These are phyloP conservation scores for Gamsiella multidivaricata DNA, from an alignment of 192 early-diverging fungal genomes.

Conservation along the genomic window DNA sequence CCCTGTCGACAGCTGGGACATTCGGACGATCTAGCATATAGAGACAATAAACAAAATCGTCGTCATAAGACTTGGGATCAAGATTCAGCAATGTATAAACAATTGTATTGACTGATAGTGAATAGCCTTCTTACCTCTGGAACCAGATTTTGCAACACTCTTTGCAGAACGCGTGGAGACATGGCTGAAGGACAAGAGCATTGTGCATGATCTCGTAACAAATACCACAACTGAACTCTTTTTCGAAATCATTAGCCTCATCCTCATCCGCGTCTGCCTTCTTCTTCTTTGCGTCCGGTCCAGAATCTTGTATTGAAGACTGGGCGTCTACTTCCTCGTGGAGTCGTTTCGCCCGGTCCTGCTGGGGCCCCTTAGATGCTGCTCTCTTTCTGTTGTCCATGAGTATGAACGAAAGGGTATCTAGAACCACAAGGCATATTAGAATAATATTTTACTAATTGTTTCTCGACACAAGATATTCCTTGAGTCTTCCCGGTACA, in stretches of 20 bases:
- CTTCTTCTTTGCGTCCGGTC: constrained; percentile 8
- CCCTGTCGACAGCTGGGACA: constrained; percentile 37
- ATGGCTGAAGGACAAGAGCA: constrained; percentile 43
- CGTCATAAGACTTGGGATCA: background rate
- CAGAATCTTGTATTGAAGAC: background rate
- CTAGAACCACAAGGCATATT: too few relatives aligned
- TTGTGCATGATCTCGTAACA: constrained; percentile 54
- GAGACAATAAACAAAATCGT: too few relatives aligned
- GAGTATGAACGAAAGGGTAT: constrained; percentile 16
- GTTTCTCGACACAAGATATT: too few relatives aligned
- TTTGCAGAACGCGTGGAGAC: constrained; percentile 49
- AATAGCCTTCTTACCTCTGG: constrained; percentile 13
- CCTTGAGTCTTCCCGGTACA: too few relatives aligned
- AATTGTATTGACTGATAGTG: background rate
- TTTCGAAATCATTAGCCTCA: constrained; percentile 29
- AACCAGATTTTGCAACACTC: constrained; percentile 47
- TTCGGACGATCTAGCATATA: constrained; percentile 1
- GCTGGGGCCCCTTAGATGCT: background rate
- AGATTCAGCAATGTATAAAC: background rate
- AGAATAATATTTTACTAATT: too few relatives aligned
- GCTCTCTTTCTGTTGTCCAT: constrained; percentile 22
- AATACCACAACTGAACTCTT: constrained; percentile 45
- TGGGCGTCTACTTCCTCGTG: background rate
- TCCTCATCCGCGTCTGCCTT: constrained; percentile 15
- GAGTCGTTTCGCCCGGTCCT: constrained; percentile 16